phyloP scores from a whole-genome alignment of 805 yeast species.

The Ogataea naganishii region DNA sequence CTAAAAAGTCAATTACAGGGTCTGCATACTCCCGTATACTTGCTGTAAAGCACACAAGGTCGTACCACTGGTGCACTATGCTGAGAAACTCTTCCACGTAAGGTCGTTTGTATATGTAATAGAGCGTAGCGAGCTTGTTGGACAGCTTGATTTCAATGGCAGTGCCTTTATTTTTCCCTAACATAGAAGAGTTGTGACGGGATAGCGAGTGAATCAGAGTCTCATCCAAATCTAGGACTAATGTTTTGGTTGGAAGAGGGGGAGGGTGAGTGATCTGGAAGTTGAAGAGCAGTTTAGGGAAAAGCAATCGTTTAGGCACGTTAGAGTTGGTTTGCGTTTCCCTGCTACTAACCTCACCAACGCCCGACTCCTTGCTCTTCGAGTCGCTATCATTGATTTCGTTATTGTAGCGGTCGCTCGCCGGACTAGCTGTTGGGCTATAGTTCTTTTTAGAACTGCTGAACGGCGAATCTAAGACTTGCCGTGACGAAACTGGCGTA shows the following conservation, averaged over 20 bases:
- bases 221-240: slow-evolving; percentile 88
- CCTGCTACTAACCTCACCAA: not conserved
- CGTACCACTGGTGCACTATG: slow-evolving; percentile 79
- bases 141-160: slow-evolving; percentile 75
- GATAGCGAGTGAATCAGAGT: slow-evolving; percentile 89
- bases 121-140: slow-evolving; percentile 67
- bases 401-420: not conserved
- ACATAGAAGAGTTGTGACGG: slow-evolving; percentile 37
- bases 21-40: slow-evolving; percentile 93
- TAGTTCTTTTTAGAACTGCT: too few relatives aligned
- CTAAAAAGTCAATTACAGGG: slow-evolving; percentile 91
- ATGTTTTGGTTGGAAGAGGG: slow-evolving; percentile 39
- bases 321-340: too few relatives aligned
- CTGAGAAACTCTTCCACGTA: slow-evolving; percentile 77
- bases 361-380: not conserved
- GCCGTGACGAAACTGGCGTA: too few relatives aligned
- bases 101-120: slow-evolving; percentile 88
- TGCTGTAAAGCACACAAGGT: slow-evolving; percentile 88
- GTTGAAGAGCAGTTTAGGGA: slow-evolving; percentile 25
- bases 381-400: not conserved
- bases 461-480: not conserved
- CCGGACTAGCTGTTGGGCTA: too few relatives aligned
- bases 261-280: slow-evolving; percentile 25
- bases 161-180: slow-evolving; percentile 40
- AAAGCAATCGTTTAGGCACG: slow-evolving; percentile 21